Conservation (phyloP, 2,329 filamentous ascomycete genomes). For the Cladosporium colombiae region DNA sequence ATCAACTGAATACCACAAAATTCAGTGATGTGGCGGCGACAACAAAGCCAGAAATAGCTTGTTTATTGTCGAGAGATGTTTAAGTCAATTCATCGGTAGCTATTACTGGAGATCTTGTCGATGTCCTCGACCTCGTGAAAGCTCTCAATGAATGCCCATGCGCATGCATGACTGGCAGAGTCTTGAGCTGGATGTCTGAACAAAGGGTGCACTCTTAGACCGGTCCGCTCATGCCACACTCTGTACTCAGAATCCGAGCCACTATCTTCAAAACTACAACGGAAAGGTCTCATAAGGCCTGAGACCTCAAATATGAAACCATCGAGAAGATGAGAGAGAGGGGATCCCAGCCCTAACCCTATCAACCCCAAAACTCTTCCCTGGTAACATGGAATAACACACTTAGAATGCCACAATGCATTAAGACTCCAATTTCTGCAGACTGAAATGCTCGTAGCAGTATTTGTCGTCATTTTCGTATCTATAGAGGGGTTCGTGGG, state of each 20-base stretch:
- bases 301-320: neutral
- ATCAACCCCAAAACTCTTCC: neutral
- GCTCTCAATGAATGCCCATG: too few species aligned
- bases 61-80: neutral
- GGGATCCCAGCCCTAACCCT: neutral
- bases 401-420: too few species aligned
- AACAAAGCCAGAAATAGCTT: neutral
- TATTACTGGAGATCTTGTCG: neutral
- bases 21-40: neutral
- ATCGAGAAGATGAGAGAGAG: neutral
- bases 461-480: too few species aligned
- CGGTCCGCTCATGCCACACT: neutral
- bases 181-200: neutral
- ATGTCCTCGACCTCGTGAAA: neutral
- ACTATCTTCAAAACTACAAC: neutral
- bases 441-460: too few species aligned
- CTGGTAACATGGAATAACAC: neutral
- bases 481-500: too few species aligned
- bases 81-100: neutral
- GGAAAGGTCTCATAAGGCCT: neutral
- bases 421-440: too few species aligned
- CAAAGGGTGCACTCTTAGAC: neutral
- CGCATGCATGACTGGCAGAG: neutral
- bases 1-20: neutral
- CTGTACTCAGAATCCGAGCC: neutral